phyloP scores from a whole-genome alignment of 2,329 filamentous ascomycete species.

The Emergomyces orientalis region DNA sequence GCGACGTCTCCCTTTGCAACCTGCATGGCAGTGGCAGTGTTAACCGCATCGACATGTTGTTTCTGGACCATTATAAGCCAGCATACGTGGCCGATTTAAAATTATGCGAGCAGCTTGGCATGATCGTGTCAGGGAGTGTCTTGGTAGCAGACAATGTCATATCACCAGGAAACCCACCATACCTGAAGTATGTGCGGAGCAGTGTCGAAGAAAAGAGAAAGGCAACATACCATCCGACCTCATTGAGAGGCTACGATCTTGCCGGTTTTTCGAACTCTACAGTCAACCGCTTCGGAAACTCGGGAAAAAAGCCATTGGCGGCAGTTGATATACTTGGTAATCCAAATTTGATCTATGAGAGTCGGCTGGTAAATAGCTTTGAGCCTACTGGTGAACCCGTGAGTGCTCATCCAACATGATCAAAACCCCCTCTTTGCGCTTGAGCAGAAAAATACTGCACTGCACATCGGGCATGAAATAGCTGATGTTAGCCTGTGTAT shows the following conservation, averaged over 20 bases:
- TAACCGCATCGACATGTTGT: slow-evolving; percentile 58
- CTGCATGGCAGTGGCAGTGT: slow-evolving; percentile 48
- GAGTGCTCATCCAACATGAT: slow-evolving; percentile 26
- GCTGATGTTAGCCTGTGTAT: slow-evolving; percentile 17
- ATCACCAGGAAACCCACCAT: slow-evolving; percentile 37
- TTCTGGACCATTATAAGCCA: slow-evolving; percentile 74
- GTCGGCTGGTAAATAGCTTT: slow-evolving; percentile 53
- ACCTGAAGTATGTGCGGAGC: slow-evolving; percentile 56
- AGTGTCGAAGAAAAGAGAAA: slow-evolving; percentile 53
- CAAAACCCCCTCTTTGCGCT: neutral
- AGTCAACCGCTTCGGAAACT: slow-evolving; percentile 20
- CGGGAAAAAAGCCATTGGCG: slow-evolving; percentile 20
- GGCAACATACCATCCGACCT: slow-evolving; percentile 19
- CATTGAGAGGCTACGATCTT: slow-evolving; percentile 15
- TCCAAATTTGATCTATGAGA: slow-evolving; percentile 58
- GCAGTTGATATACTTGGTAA: slow-evolving; percentile 42
- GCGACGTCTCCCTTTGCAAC: slow-evolving; percentile 54
- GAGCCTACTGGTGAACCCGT: slow-evolving; percentile 58
- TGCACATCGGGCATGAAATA: too few species aligned
- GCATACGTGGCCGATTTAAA: slow-evolving; percentile 66
- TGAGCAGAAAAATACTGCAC: neutral
- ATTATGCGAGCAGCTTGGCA: slow-evolving; percentile 60
- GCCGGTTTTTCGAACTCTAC: slow-evolving; percentile 18
- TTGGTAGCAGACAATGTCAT: slow-evolving; percentile 40
- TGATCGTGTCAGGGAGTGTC: slow-evolving; percentile 50